Base-by-base conservation (phyloP, 2,329 filamentous ascomycete species). In the Hymenoscyphus infarciens region DNA sequence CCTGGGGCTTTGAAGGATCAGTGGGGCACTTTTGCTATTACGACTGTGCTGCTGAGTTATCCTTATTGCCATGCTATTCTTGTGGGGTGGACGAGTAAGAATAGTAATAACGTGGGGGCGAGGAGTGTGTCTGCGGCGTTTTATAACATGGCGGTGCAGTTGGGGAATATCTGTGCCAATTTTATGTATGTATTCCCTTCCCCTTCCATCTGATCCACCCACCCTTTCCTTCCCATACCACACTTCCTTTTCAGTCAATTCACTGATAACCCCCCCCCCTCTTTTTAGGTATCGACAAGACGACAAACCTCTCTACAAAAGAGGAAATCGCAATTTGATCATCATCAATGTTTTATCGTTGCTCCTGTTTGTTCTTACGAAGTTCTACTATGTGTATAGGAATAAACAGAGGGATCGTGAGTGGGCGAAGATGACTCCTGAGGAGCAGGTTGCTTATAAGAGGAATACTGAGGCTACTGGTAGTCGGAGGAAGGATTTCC, bases 71-170 rank as follows among this genome's bases (percentile, higher is more conserved):
- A 73, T 38, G 71, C 71, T 29, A 73, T 72, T 53, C 66, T 69
- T 29, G 69, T 70, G 2, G 78, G 72, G 19, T 82, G 80, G 79
- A 78, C 77, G 64, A 79, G 77, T 2, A 78, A 83, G 61, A 89
- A 89, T 69, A 81, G 84, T 2, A 86, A 87, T 64, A 81, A 82
- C 1, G 85, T 89, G 11, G 79, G 86, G 8, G 84, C 83, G 2
- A 77, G 87, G 5, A 84, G 86, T 1, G 84, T 90, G 1, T 83
- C 84, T 0, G 82, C 84, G 1, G 86, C 84, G 0, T 73, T 85
- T 11, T 89, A 89, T 74, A 89, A 88, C 68, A 70, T 72, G 67
- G 27, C 60, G 2, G 67, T 70, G 1, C 69, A 72, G 81, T 83
- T 16, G 82, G 84, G 8, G 72, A 67, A 63, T 19, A 70, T 72